Base-by-base conservation (phyloP, 1,139 yeast species). In the Debaryomyces coudertii region DNA sequence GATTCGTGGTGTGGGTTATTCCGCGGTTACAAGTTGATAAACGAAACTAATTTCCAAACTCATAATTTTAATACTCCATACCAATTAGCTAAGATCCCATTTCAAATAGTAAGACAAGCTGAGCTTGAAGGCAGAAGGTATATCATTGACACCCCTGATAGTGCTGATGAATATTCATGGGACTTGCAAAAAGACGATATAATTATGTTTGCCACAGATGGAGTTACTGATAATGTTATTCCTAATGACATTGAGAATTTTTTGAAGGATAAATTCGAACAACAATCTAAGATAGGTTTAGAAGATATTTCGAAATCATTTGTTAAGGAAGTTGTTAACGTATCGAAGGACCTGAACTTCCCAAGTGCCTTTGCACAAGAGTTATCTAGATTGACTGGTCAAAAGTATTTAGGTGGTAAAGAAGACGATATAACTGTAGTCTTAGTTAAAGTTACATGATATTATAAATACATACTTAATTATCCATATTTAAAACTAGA, bases 1-100 rank as follows among this genome's bases (percentile, higher is more conserved):
- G 99, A 93, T 63, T 90, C 97, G 2, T 95, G 97, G 85, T 89
- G 90, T 65, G 92, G 96, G 22, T 80, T 92, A 7, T 88, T 90
- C 63, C 73, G 96, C 52, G 73, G 82, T 46, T 80, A 79, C 53
- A 71, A 79, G 54, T 71, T 90, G 38, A 73, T 87, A 6, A 67
- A 78, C 31, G 86, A 87, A 58, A 87, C 96, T 0, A 75, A 75
- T 48, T 85, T 87, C 53, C 97, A 90, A 69, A 84, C 92, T 2
- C 93, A 90, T 57, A 88, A 84, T 44, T 92, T 92, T 71, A 92
- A 92, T 61, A 90, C 97, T 1, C 97, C 97, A 1, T 90, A 77
- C 60, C 99, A 93, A 65, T 73, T 93, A 54, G 87, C 97, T 1
- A 84, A 92, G 46, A 86, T 92, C 33, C 98, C 98, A 0, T 65